Evolutionary conservation across 192 early-diverging fungal genomes (phyloP), one percentile per base, ranked within the genome.

Genomic region (Radiomyces spectabilis): DNA sequence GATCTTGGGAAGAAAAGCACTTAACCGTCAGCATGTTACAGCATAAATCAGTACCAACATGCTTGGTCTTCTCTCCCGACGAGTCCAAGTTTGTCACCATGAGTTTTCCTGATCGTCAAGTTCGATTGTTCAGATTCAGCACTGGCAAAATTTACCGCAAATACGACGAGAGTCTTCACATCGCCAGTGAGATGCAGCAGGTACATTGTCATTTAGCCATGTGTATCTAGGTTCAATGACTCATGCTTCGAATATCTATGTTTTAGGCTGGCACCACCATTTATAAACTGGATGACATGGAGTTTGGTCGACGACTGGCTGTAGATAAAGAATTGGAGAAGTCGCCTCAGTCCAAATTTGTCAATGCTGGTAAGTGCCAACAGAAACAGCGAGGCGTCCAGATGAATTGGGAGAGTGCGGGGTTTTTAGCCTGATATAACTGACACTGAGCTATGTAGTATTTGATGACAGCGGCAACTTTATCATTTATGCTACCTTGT

Each of bases 381-480:
- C n/a, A n/a, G n/a, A n/a, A n/a, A n/a, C n/a, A n/a, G n/a, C n/a
- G n/a, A n/a, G n/a, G n/a, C n/a, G n/a, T n/a, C n/a, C n/a, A n/a
- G n/a, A n/a, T n/a, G n/a, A n/a, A n/a, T n/a, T n/a, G n/a, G n/a
- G n/a, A n/a, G n/a, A n/a, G n/a, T n/a, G n/a, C n/a, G n/a, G n/a
- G n/a, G n/a, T n/a, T n/a, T n/a, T n/a, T n/a, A n/a, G n/a, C n/a
- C n/a, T n/a, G n/a, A n/a, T n/a, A n/a, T n/a, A n/a, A n/a, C n/a
- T n/a, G n/a, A n/a, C n/a, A n/a, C n/a, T n/a, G n/a, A n/a, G n/a
- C 27, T 59, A 4, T 19, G 1, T 59, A 77, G 85, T 93, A 1
- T 98, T 99, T 76, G 96, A 99, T 70, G 86, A 92, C 30, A 87
- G 85, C 29, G 80, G 91, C 5, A 72, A 88, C 53, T 93, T 93